Evolutionary conservation across 1,284 basidiomycete species (phyloP), one percentile per base, ranked within the genome.

Genomic region (Trichosporon sp.): DNA sequence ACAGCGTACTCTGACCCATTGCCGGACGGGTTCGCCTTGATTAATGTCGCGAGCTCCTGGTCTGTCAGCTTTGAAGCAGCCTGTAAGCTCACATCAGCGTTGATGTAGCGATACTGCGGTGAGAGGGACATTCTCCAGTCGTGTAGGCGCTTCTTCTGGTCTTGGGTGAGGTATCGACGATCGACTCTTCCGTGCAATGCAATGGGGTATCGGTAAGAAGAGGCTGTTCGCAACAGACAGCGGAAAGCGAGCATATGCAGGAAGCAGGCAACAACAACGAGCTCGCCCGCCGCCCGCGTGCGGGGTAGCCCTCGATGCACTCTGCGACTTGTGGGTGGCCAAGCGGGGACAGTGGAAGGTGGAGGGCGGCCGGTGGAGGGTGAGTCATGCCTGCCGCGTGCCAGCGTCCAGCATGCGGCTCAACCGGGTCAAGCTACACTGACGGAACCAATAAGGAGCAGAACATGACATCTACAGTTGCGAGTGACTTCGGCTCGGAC

Each of bases 91-190:
- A 77, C 77, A 27, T 73, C 67, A 2, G 78, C 75, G 21, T 64
- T 72, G 69, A 81, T 79, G 67, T 76, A 81, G 57, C 71, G 76
- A 69, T 70, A 79, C 11, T 72, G 63, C 7, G 73, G 72, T 2
- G 70, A 66, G 58, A 78, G 72, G 7, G 76, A 77, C 79, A 78
- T 78, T 23, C 13, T 65, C 54, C 57, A 46, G n/a, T 27, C n/a
- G 1, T 57, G 14, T 27, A 54, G 27, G 6, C 49, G 46, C 8
- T 27, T 16, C 25, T 29, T 14, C 7, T 54, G 25, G 29, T 27
- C 25, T 4, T 27, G 16, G 7, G 49, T n/a, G 9, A 29, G 11
- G 14, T 5, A 8, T 25, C 23, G 23, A 19, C n/a, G n/a, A n/a
- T n/a, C n/a, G n/a, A n/a, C n/a, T n/a, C n/a, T n/a, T n/a, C n/a